phyloP scores from a whole-genome alignment of 2,329 filamentous ascomycete genomes.

The Huntiella bhutanensis region DNA sequence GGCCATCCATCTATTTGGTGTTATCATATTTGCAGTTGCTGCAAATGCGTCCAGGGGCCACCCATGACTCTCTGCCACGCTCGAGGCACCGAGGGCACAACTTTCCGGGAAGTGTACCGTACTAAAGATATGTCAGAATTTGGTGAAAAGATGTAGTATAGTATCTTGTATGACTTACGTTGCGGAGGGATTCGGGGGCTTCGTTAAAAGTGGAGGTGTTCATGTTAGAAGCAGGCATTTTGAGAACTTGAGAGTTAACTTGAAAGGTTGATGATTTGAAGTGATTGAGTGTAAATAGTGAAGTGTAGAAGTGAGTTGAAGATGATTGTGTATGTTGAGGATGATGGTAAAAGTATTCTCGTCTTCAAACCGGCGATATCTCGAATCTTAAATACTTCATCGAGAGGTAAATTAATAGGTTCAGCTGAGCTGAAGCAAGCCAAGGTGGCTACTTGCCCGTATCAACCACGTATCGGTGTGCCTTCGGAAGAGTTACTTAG shows the following conservation, averaged over 20 bases:
- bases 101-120: conserved; percentile 26
- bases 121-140: background rate
- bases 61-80: conserved; percentile 34
- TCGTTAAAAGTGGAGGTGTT: background rate
- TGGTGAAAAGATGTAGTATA: background rate
- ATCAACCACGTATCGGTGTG: too few relatives aligned
- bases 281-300: background rate
- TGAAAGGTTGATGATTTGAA: background rate
- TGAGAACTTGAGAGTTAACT: background rate
- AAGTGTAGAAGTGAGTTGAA: background rate
- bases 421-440: too few relatives aligned
- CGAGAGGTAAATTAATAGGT: too few relatives aligned
- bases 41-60: conserved; percentile 33
- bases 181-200: background rate
- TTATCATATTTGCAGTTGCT: conserved; percentile 22
- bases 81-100: conserved; percentile 31
- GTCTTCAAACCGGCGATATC: background rate
- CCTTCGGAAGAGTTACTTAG: too few relatives aligned
- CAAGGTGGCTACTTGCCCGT: too few relatives aligned
- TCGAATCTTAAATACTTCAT: background rate
- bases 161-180: background rate
- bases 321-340: background rate
- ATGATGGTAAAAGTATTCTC: background rate
- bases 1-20: too few relatives aligned
- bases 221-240: background rate